phyloP scores from a whole-genome alignment of 2,329 filamentous ascomycete species.

The Neobulgaria alba region DNA sequence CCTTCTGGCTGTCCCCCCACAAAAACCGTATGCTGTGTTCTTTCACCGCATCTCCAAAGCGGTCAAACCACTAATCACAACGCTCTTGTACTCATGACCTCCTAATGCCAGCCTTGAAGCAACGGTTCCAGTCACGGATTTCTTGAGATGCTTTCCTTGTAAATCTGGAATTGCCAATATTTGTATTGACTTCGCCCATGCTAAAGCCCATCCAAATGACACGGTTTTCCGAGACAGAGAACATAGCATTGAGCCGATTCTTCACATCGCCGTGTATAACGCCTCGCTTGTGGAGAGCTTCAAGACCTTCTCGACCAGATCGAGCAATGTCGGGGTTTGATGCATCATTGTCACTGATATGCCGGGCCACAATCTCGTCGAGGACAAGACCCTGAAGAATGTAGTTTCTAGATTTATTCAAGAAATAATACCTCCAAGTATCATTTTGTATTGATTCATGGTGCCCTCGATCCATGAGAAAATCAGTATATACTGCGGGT shows the following conservation, averaged over 20 bases:
- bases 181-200: constrained; percentile 2
- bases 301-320: constrained; percentile 9
- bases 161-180: constrained; percentile 1
- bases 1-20: background rate
- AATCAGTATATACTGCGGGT: constrained; percentile 6
- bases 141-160: constrained; percentile 3
- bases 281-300: constrained; percentile 5
- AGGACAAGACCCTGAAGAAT: constrained; percentile 5
- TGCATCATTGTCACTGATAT: constrained; percentile 3
- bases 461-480: constrained; percentile 3
- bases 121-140: constrained; percentile 2
- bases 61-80: constrained; percentile 10
- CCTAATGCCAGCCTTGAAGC: too few relatives aligned
- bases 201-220: constrained; percentile 3
- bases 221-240: constrained; percentile 1
- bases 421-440: constrained; percentile 3
- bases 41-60: constrained; percentile 9
- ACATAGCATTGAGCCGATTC: constrained; percentile 2
- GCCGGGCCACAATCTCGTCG: constrained; percentile 5
- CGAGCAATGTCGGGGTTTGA: constrained; percentile 3
- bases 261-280: constrained; percentile 8
- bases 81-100: constrained; percentile 13
- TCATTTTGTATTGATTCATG: constrained; percentile 3
- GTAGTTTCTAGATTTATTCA: constrained; percentile 2
- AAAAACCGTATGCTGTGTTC: background rate